Base-by-base conservation (phyloP, 1,284 basidiomycete genomes). In the Ganoderma lingzhi region DNA sequence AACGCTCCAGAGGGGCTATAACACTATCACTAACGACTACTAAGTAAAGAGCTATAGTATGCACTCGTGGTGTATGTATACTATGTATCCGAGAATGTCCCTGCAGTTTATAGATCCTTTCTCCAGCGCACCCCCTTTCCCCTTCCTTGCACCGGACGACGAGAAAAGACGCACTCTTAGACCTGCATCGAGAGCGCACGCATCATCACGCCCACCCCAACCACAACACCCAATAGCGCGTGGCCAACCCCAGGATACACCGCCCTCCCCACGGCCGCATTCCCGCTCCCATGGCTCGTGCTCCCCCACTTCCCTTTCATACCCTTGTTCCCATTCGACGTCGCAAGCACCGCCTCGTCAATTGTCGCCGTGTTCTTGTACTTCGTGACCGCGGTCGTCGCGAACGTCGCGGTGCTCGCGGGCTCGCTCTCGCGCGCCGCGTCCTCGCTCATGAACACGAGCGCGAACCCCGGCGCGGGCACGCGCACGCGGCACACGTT, bases 401-500 rank as follows among this genome's bases (percentile, higher is more conserved):
- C 74, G 76, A 88, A 93, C 30, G 90, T 92, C 67, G 79, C 75
- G 0, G 85, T 82, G 8, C 80, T 73, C 39, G 74, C 77, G 0
- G 80, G 79, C 0, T 82, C 78, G 0, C 83, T 80, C 55, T 84
- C 83, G 1, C 76, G 73, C 67, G 85, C 73, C 2, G 86, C 84
- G 8, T 78, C 77, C 45, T 84, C 79, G n/a, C 81, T 84, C 62
- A 95, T 81, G 84, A 92, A 94, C 30, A 95, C 91, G 63, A 95
- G 82, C 5, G 91, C 93, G 66, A 89, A 87, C 14, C 86, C 86
- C 0, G 93, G 93, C 1, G 92, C 92, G n/a, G 87, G 87, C 30
- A 95, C 89, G 1, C 81, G 83, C 66, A 95, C 82, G 8, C 78
- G 71, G 79, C 93, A 95, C 0, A 82, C 80, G 65, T 87, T 86